Evolutionary conservation across 768 basidiomycete genomes (phyloP), one percentile per base, ranked within the genome.

Genomic region (Kwoniella bestiolae): DNA sequence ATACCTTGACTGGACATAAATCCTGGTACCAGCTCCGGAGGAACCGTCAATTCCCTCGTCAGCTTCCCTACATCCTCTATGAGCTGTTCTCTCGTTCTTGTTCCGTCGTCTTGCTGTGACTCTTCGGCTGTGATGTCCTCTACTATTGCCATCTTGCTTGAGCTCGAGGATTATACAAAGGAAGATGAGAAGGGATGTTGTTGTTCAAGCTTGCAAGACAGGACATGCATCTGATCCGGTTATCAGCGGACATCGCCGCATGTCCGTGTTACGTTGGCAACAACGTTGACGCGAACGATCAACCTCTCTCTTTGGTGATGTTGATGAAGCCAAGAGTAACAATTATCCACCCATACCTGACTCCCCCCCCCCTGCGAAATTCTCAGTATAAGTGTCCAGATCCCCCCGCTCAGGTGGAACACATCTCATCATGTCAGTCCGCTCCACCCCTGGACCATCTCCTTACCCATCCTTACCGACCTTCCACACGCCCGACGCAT

Each of bases 41-140:
- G 74, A 14, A 76, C 46, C 9, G 51, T 49, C 32, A 76, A 47
- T 26, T 56, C 18, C 8, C 26, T 52, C 3, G 67, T 41, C 6
- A 76, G 29, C 14, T 52, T 45, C 34, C 53, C 50, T 1, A 76
- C 29, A 2, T 53, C 41, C 1, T 6, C 8, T 28, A 56, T n/a
- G n/a, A 70, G 57, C 35, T 72, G 65, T 5, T 18, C 51, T 18
- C 6, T 26, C 16, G 60, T 35, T 29, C 9, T 38, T 16, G 44
- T 3, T 21, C 18, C 21, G 6, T 28, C 14, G 5, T 18, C 8
- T 5, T n/a, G 3, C 6, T 14, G 47, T 8, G 23, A 53, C 16
- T 29, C 47, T 12, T 68, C 68, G 5, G 67, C 70, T 11, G 68
- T 57, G n/a, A 70, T 62, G 23, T 74, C 70, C 47, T 74, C 73